Conservation (phyloP, 441 rosid species). For the Populus hybrid region DNA sequence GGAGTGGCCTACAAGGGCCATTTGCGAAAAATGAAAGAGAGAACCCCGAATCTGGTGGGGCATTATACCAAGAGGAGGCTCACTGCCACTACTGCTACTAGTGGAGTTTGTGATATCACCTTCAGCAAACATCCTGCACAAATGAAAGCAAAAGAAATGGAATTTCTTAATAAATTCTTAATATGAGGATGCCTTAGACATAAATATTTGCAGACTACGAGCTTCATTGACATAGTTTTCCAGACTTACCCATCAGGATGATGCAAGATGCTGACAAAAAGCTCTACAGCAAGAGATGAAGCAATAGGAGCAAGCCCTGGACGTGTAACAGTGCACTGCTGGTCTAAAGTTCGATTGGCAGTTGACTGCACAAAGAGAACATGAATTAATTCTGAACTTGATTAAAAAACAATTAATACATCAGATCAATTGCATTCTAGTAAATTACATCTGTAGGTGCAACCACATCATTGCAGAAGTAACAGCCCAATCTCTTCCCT, state of each 20-base stretch:
- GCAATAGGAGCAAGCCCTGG: slow-evolving; percentile 97
- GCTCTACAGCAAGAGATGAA: slow-evolving; percentile 88
- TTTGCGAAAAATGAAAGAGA: slow-evolving; percentile 78
- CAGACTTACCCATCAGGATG: slow-evolving; percentile 73
- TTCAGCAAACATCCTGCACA: slow-evolving; percentile 55
- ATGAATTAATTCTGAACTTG: slow-evolving; percentile 11
- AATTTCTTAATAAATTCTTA: not conserved
- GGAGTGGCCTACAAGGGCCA: slow-evolving; percentile 74
- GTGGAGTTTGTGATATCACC: slow-evolving; percentile 55
- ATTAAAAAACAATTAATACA: slow-evolving; percentile 5
- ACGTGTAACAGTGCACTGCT: slow-evolving; percentile 96
- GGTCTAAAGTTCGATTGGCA: slow-evolving; percentile 89
- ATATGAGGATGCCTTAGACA: not conserved
- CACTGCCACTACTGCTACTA: slow-evolving; percentile 37
- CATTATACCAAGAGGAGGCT: slow-evolving; percentile 80
- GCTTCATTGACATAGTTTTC: not conserved
- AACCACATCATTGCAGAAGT: slow-evolving; percentile 97
- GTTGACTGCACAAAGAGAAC: slow-evolving; percentile 58
- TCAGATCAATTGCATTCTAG: slow-evolving; percentile 4
- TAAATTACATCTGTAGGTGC: slow-evolving; percentile 85
- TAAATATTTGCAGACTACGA: not conserved
- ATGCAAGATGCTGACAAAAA: slow-evolving; percentile 74
- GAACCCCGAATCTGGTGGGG: slow-evolving; percentile 97
- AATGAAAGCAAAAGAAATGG: slow-evolving; percentile 14
- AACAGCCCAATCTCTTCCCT: slow-evolving; percentile 77